These are phyloP conservation scores for Cystofilobasidium ferigula DNA, from an alignment of 768 basidiomycete species.

Conservation along the genomic window DNA sequence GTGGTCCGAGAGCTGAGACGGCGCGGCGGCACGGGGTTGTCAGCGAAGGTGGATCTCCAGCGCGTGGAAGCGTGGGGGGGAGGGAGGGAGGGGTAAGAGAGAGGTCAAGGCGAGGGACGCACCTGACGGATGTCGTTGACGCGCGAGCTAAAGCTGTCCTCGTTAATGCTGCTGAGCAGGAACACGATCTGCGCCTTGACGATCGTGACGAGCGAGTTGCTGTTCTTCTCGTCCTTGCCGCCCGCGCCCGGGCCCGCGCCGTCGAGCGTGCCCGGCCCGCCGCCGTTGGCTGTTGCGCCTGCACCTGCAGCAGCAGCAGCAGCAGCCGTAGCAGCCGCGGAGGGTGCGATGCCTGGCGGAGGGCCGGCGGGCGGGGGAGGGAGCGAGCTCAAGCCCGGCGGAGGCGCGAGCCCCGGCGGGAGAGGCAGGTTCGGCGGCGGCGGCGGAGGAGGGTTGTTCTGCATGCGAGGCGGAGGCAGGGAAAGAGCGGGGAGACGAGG, in stretches of 20 bases:
- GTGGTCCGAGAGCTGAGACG: slow-evolving; percentile 77
- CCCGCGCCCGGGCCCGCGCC: not conserved
- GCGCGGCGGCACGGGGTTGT: not conserved
- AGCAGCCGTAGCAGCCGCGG: too few species aligned
- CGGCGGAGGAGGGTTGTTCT: slow-evolving; percentile 5
- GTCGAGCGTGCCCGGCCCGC: not conserved
- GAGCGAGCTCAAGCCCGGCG: slow-evolving; percentile 15
- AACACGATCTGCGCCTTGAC: slow-evolving; percentile 81
- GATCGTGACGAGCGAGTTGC: slow-evolving; percentile 28
- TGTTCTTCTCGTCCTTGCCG: not conserved
- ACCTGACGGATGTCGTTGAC: slow-evolving; percentile 90
- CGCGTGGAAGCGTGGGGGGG: not conserved
- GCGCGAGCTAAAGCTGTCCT: slow-evolving; percentile 92
- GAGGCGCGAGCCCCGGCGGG: slow-evolving; percentile 25
- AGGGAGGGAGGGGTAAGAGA: too few species aligned
- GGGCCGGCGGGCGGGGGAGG: slow-evolving; percentile 19
- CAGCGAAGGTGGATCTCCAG: slow-evolving; percentile 14
- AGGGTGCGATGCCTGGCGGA: slow-evolving; percentile 22
- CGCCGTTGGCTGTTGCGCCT: not conserved
- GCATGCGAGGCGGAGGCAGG: too few species aligned
- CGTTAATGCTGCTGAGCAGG: slow-evolving; percentile 84
- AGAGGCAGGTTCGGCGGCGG: slow-evolving; percentile 15
- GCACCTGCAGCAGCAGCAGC: not conserved
- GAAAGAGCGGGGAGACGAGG: too few species aligned
- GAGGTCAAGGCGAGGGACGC: slow-evolving; percentile 26